These are phyloP conservation scores for Hyaloscypha finlandica DNA, from an alignment of 495 filamentous ascomycete species.

Conservation along the genomic window DNA sequence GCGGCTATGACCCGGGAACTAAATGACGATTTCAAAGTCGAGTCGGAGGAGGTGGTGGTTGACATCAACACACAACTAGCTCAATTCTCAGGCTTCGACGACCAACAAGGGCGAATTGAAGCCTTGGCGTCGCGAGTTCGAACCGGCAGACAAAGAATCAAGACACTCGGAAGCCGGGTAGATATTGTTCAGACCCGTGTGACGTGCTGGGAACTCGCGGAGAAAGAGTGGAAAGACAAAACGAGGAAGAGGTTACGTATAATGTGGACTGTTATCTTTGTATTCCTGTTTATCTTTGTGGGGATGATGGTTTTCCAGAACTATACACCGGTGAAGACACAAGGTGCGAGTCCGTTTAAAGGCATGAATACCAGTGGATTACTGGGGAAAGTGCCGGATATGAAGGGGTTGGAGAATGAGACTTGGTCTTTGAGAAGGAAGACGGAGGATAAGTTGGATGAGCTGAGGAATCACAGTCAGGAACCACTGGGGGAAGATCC, in stretches of 20 bases:
- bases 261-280: constrained; percentile 56
- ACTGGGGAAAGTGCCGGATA: constrained; percentile 18
- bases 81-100: constrained; percentile 66
- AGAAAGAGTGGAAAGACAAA: constrained; percentile 71
- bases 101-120: constrained; percentile 68
- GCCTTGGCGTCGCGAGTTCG: constrained; percentile 66
- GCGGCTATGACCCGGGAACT: constrained; percentile 61
- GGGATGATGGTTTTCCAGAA: constrained; percentile 39
- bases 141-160: constrained; percentile 61
- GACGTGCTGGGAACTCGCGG: constrained; percentile 69
- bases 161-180: constrained; percentile 64
- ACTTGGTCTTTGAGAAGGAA: constrained; percentile 21
- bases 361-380: constrained; percentile 17
- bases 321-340: constrained; percentile 14
- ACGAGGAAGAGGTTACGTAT: constrained; percentile 62
- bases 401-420: constrained; percentile 22
- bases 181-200: constrained; percentile 64
- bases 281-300: constrained; percentile 47
- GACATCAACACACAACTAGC: constrained; percentile 69
- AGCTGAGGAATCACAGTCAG: constrained; percentile 5
- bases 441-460: constrained; percentile 12
- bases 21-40: constrained; percentile 60
- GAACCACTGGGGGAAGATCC: constrained; percentile 27
- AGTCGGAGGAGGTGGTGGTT: constrained; percentile 57
- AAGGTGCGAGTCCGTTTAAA: not conserved